Conservation (phyloP, 2,329 filamentous ascomycete species). For the Pseudocercospora macadamiae region DNA sequence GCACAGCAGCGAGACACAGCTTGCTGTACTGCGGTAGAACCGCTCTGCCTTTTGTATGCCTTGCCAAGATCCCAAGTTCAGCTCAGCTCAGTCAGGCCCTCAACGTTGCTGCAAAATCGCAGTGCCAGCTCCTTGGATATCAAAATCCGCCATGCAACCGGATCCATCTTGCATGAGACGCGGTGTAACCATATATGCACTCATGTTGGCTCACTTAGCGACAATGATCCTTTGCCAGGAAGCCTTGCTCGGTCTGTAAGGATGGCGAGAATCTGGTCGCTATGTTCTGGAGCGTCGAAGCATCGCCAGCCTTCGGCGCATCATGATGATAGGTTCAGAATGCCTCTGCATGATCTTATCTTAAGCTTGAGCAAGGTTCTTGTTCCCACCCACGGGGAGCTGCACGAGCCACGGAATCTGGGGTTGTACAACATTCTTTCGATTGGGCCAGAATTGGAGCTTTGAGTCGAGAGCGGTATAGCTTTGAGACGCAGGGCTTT, state of each 20-base stretch:
- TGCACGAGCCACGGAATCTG: not conserved
- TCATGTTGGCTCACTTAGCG: not conserved
- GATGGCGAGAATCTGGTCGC: not conserved
- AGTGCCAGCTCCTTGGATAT: not conserved
- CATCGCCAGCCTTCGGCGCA: not conserved
- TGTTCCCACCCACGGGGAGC: not conserved
- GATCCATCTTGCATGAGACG: not conserved
- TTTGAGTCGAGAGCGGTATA: not conserved
- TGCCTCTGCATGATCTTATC: not conserved
- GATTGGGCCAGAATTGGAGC: not conserved
- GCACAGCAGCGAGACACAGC: not conserved
- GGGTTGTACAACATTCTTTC: not conserved
- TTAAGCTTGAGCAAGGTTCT: constrained; percentile 3
- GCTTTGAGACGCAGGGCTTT: not conserved
- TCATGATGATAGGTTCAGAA: not conserved
- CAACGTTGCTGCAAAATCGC: not conserved
- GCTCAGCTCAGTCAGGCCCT: not conserved
- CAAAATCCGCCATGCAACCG: not conserved
- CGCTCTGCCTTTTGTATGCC: not conserved
- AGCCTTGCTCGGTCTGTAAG: not conserved
- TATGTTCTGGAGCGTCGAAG: not conserved
- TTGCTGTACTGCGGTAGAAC: not conserved
- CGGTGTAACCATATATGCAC: not conserved
- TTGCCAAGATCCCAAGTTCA: not conserved
- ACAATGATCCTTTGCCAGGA: not conserved